Base-by-base conservation (phyloP, 192 early-diverging fungal genomes). In the Podila minutissima region DNA sequence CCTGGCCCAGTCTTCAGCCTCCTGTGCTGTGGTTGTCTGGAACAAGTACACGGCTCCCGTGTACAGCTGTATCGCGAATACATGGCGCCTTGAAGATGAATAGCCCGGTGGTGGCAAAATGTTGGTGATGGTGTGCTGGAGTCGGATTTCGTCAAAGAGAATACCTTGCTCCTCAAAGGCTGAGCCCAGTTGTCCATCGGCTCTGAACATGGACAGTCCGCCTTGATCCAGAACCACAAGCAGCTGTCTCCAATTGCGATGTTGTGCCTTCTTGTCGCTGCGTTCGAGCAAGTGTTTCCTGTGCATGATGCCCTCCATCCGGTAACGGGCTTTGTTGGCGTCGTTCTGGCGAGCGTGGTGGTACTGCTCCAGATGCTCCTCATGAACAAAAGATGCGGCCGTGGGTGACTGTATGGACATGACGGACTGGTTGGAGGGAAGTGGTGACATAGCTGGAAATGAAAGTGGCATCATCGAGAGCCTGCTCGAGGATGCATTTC, bases 21-120 rank as follows among this genome's bases (percentile, higher is more conserved):
- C 90, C 24, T 91, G 89, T 65, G 89, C 87, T 4, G 86, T 90
- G 11, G 84, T 82, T 0, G 93, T 88, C 82, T 99, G 96, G 87
- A 97, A 98, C n/a, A 98, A 84, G 64, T 96, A 95, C 10, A 94
- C 93, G n/a, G 91, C 91, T 11, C 94, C 94, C 68, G 93, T 91
- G 1, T 89, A 84, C 49, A 95, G 85, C 68, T 94, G 93, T 46
- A 99, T 74, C 20, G 94, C 94, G 87, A 99, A 97, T 28, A 95
- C 94, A 72, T 93, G 86, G 51, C 90, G 91, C 32, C 95, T 89
- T 26, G 85, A 82, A 5, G 90, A 85, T 51, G 91, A 94, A 74
- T 97, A 96, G 20, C 96, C 95, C 1, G 94, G 95, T 17, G 94
- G 88, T 41, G 95, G 95, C 20, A 98, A 87, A 46, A 90, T 86